Base-by-base conservation (phyloP, 495 filamentous ascomycete genomes). In the Xylaria acuta region DNA sequence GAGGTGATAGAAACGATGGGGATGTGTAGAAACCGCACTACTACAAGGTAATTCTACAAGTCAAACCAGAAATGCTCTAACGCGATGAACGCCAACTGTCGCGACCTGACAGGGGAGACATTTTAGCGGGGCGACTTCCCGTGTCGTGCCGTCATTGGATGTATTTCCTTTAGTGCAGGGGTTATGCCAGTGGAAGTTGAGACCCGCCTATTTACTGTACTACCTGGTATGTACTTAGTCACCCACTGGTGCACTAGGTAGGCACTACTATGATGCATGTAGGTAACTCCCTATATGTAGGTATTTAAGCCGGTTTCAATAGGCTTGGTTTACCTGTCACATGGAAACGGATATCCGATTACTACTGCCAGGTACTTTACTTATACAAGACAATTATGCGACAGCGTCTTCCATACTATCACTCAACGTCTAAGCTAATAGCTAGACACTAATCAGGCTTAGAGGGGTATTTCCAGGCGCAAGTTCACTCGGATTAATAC, bases 31-130 rank as follows among this genome's bases (percentile, higher is more conserved):
- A 38, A 60, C 38, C 32, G 25, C 58, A 38, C 58, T 60, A 36
- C 27, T 8, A n/a, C n/a, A n/a, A n/a, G n/a, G n/a, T n/a, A 6
- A 34, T 8, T n/a, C 27, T 32, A 59, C 56, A 38, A 36, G 5
- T 60, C 18, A 14, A 43, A 6, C 6, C 14, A 49, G 41, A 16
- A 16, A 65, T 47, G 16, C 18, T 67, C 65, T 60, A 67, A 72
- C 69, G 69, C 65, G 65, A 69, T 69, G 67, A 62, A 49, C 67
- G 41, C 32, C 51, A 45, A 59, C 49, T 49, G 70, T 66, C 70
- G 70, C 70, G 70, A 72, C 70, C 62, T 49, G 63, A 34, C 70
- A 66, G 49, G 62, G 45, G 38, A 40, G 32, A 4, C 38, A 60
- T 56, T 54, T 49, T 66, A 67, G 70, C 40, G 69, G 68, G 69